Evolutionary conservation across 2,329 filamentous ascomycete genomes (phyloP).

Genomic region (Diplodia corticola): DNA sequence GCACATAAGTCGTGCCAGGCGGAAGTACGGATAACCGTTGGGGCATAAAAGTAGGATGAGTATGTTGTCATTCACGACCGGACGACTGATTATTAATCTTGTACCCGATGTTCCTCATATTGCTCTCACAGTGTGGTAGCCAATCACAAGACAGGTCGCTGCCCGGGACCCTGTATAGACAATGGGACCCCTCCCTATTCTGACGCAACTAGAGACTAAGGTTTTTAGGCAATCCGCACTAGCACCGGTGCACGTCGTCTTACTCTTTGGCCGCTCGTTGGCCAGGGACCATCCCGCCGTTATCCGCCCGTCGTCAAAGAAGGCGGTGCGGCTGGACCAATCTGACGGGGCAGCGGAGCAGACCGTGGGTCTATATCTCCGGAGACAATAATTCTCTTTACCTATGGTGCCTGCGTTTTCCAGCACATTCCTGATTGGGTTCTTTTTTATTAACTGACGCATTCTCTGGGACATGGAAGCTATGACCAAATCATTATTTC

Average conservation of each 20-base stretch:
- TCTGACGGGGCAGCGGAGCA: not conserved
- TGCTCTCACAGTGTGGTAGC: not conserved
- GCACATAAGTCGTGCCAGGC: not conserved
- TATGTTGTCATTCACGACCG: not conserved
- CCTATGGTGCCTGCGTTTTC: not conserved
- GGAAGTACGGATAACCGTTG: not conserved
- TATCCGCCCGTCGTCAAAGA: not conserved
- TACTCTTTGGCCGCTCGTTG: not conserved
- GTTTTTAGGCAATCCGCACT: not conserved
- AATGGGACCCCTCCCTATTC: slow-evolving; percentile 4
- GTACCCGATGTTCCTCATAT: not conserved
- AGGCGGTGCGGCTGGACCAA: not conserved
- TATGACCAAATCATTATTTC: not conserved
- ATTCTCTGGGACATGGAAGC: not conserved
- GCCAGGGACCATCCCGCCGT: not conserved
- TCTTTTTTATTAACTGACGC: not conserved
- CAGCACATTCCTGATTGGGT: not conserved
- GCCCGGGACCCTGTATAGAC: not conserved
- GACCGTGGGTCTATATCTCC: not conserved
- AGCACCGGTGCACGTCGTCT: not conserved
- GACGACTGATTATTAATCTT: not conserved
- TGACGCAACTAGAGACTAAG: not conserved
- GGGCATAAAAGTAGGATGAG: not conserved
- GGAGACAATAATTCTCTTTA: not conserved
- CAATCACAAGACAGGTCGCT: not conserved